These are phyloP conservation scores for Ceratonia siliqua DNA, from an alignment of 306 rosid species.

Conservation along the genomic window DNA sequence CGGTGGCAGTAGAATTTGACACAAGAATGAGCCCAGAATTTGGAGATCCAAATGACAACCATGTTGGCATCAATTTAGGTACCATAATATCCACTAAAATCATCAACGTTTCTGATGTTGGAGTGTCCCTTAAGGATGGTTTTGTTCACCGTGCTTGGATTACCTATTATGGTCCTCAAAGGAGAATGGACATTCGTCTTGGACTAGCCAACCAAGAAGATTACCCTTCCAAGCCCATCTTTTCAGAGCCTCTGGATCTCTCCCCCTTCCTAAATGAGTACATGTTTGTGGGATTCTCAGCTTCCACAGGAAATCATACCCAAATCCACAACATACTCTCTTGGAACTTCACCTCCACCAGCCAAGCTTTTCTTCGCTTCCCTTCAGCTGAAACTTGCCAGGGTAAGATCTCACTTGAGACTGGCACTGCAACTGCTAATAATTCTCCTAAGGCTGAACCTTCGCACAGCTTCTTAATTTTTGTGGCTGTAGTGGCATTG, in stretches of 20 bases:
- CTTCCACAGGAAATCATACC: constrained; percentile 73
- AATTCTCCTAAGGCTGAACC: constrained; percentile 37
- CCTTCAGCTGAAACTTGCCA: constrained; percentile 66
- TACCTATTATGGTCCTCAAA: constrained; percentile 54
- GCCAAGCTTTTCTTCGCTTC: constrained; percentile 65
- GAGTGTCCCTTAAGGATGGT: constrained; percentile 52
- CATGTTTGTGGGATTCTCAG: constrained; percentile 87
- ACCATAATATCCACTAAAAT: constrained; percentile 52
- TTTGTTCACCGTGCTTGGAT: constrained; percentile 52
- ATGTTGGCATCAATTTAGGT: constrained; percentile 75
- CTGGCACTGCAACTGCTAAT: not conserved
- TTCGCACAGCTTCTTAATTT: constrained; percentile 53
- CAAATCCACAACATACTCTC: constrained; percentile 73
- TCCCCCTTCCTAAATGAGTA: constrained; percentile 60
- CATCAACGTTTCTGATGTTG: constrained; percentile 61
- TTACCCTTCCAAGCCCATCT: constrained; percentile 54
- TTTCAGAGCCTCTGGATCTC: constrained; percentile 48
- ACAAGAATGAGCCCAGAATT: constrained; percentile 62
- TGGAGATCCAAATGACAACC: constrained; percentile 80
- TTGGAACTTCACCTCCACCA: constrained; percentile 68
- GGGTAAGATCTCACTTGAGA: constrained; percentile 52
- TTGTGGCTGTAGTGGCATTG: constrained; percentile 46
- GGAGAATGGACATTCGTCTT: constrained; percentile 61
- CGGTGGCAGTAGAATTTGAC: constrained; percentile 71
- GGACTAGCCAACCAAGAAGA: constrained; percentile 40